These are phyloP conservation scores for Yarrowia porcina DNA, from an alignment of 805 yeast species.

Conservation along the genomic window DNA sequence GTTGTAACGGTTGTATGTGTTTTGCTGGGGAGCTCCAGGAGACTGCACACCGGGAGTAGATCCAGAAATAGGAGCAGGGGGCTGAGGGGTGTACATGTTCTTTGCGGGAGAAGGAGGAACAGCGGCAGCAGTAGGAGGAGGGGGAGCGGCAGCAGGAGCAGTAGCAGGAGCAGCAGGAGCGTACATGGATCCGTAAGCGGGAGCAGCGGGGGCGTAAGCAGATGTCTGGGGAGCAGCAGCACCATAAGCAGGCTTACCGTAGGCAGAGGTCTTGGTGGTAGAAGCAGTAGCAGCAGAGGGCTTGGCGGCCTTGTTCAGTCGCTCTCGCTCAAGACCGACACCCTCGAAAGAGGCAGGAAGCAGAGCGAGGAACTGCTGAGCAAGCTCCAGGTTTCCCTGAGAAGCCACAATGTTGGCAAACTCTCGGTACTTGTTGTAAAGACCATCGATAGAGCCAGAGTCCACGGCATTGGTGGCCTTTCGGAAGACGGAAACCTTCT, in stretches of 20 bases:
- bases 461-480: slow-evolving; percentile 41
- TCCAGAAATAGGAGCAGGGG: slow-evolving; percentile 27
- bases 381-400: slow-evolving; percentile 79
- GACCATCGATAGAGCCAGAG: slow-evolving; percentile 32
- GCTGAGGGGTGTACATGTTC: slow-evolving; percentile 28
- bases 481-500: slow-evolving; percentile 75
- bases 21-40: slow-evolving; percentile 17
- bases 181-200: slow-evolving; percentile 11
- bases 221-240: slow-evolving; percentile 26
- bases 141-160: slow-evolving; percentile 26
- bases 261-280: slow-evolving; percentile 10
- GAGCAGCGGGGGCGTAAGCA: slow-evolving; percentile 26
- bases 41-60: slow-evolving; percentile 28
- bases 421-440: slow-evolving; percentile 68
- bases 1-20: slow-evolving; percentile 21
- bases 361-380: slow-evolving; percentile 61
- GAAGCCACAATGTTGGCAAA: slow-evolving; percentile 77
- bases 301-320: slow-evolving; percentile 67
- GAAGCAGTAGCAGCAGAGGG: slow-evolving; percentile 32
- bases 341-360: slow-evolving; percentile 74
- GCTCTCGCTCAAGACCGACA: slow-evolving; percentile 74
- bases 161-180: slow-evolving; percentile 28
- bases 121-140: background rate
- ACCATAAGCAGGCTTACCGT: slow-evolving; percentile 18
- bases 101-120: slow-evolving; percentile 27